Evolutionary conservation across 2,329 filamentous ascomycete genomes (phyloP).

Genomic region (Talaromyces marneffei): DNA sequence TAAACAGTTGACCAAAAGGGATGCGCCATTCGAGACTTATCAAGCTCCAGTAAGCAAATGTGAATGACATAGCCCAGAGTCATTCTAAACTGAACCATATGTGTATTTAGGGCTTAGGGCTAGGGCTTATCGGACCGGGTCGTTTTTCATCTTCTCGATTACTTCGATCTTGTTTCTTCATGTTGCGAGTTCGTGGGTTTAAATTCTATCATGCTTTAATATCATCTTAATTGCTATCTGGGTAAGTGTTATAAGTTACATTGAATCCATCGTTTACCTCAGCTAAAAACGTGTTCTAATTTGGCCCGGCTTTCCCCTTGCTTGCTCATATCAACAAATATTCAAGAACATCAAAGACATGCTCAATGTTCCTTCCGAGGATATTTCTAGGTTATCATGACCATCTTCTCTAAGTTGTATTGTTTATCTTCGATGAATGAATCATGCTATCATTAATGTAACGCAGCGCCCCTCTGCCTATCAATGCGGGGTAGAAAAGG

Average conservation of each 20-base stretch:
- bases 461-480: background rate
- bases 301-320: background rate
- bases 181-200: background rate
- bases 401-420: background rate
- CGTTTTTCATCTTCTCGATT: background rate
- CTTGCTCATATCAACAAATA: background rate
- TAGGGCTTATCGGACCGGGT: background rate
- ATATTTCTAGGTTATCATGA: background rate
- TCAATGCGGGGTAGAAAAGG: slow-evolving; percentile 7
- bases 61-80: background rate
- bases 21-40: background rate
- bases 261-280: background rate
- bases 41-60: background rate
- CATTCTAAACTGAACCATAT: background rate
- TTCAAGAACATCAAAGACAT: background rate
- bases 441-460: background rate
- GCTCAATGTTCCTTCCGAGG: background rate
- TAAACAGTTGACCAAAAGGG: background rate
- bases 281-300: background rate
- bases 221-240: background rate
- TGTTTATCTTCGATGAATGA: background rate
- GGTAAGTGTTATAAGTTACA: background rate
- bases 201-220: background rate
- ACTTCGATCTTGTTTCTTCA: background rate
- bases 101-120: background rate